Conservation (phyloP, 768 basidiomycete genomes). For the Clitopilus passeckerianus region DNA sequence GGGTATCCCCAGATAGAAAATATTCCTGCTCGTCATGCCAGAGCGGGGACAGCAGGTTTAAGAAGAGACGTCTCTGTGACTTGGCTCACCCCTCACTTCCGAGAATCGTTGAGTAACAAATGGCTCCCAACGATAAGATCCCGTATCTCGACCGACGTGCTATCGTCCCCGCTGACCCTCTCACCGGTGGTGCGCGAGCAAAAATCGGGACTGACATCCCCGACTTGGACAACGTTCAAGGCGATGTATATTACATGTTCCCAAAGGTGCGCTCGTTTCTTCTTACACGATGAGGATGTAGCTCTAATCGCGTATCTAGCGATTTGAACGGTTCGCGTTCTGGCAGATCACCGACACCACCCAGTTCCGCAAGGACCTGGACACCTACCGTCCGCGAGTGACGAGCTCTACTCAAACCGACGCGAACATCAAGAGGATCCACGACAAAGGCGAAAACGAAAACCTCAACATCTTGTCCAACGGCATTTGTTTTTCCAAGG, state of each 20-base stretch:
- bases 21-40: background rate
- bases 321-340: conserved; percentile 7
- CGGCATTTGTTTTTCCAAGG: conserved; percentile 5
- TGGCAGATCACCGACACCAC: conserved; percentile 7
- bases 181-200: background rate
- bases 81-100: background rate
- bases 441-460: background rate
- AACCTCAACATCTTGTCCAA: conserved; percentile 2
- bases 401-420: conserved; percentile 4
- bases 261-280: conserved; percentile 3
- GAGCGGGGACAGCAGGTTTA: background rate
- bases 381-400: conserved; percentile 3
- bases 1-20: background rate
- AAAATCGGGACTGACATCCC: background rate
- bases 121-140: background rate
- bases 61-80: background rate
- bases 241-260: conserved; percentile 8
- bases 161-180: background rate
- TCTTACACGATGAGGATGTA: too few species aligned
- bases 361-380: conserved; percentile 4
- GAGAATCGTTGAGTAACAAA: background rate
- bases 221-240: conserved; percentile 8
- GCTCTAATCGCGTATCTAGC: conserved; percentile 1
- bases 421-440: conserved; percentile 3
- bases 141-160: background rate